Conservation (phyloP, 768 basidiomycete genomes). For the Gymnopilus junonius region DNA sequence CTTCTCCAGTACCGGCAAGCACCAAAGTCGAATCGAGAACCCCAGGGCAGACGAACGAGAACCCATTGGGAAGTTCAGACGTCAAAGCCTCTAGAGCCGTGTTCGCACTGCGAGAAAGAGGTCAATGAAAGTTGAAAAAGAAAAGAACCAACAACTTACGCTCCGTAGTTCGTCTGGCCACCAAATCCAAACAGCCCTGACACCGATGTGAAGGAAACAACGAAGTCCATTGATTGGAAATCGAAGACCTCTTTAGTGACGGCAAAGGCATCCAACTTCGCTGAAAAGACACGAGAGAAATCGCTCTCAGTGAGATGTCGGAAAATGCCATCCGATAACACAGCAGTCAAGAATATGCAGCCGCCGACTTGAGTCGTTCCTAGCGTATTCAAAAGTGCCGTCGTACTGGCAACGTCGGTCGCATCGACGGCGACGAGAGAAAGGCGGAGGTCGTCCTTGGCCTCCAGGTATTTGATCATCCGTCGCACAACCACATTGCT, state of each 20-base stretch:
- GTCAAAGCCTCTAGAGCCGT: conserved; percentile 33
- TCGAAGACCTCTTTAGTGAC: conserved; percentile 28
- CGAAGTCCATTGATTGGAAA: conserved; percentile 36
- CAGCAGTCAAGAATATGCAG: conserved; percentile 35
- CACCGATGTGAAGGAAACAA: conserved; percentile 38
- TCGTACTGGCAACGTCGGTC: conserved; percentile 21
- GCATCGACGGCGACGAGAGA: conserved; percentile 36
- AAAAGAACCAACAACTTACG: conserved; percentile 20
- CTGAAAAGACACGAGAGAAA: conserved; percentile 28
- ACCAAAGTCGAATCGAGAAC: conserved; percentile 30
- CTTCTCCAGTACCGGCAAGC: conserved; percentile 17
- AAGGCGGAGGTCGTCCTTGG: conserved; percentile 30
- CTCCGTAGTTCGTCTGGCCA: conserved; percentile 44
- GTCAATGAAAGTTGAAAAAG: not conserved
- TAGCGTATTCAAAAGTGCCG: conserved; percentile 24
- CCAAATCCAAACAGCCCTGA: conserved; percentile 34
- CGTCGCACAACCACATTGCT: conserved; percentile 28
- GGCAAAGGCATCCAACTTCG: conserved; percentile 33
- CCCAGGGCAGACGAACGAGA: conserved; percentile 35
- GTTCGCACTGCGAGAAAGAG: conserved; percentile 33
- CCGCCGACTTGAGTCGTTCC: conserved; percentile 28
- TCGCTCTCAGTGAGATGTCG: conserved; percentile 30
- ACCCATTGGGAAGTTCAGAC: conserved; percentile 30
- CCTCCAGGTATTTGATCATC: conserved; percentile 34
- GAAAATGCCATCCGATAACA: conserved; percentile 36